phyloP scores from a whole-genome alignment of 192 early-diverging fungal genomes.

The Globomyces pollinis-pini region DNA sequence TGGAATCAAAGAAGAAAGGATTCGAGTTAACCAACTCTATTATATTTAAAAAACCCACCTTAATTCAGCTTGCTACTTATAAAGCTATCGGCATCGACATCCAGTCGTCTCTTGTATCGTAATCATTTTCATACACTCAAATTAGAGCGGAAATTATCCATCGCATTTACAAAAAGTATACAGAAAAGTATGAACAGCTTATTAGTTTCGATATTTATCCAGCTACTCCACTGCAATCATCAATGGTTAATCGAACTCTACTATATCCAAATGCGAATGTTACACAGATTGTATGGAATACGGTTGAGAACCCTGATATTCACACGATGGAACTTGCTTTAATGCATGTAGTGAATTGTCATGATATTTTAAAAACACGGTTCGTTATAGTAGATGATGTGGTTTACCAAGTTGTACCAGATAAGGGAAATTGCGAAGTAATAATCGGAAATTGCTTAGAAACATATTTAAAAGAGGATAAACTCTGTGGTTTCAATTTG shows the following conservation, averaged over 20 bases:
- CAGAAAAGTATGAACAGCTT: too few relatives aligned
- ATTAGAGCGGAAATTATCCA: neutral
- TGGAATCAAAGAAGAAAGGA: neutral
- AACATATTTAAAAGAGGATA: too few relatives aligned
- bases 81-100: neutral
- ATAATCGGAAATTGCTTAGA: neutral
- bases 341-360: neutral
- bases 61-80: neutral
- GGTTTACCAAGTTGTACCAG: neutral
- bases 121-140: neutral
- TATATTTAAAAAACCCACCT: conserved; percentile 1
- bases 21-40: neutral
- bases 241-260: neutral
- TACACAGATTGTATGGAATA: neutral
- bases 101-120: neutral
- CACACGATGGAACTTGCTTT: neutral
- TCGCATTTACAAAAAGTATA: neutral
- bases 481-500: neutral
- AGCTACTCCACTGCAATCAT: conserved; percentile 9
- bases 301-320: neutral
- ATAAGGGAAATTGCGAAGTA: neutral
- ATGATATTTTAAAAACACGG: neutral
- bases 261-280: neutral
- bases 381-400: neutral
- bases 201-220: conserved; percentile 4